Evolutionary conservation across 2,329 filamentous ascomycete genomes (phyloP).

Genomic region (Exophiala calicioides): DNA sequence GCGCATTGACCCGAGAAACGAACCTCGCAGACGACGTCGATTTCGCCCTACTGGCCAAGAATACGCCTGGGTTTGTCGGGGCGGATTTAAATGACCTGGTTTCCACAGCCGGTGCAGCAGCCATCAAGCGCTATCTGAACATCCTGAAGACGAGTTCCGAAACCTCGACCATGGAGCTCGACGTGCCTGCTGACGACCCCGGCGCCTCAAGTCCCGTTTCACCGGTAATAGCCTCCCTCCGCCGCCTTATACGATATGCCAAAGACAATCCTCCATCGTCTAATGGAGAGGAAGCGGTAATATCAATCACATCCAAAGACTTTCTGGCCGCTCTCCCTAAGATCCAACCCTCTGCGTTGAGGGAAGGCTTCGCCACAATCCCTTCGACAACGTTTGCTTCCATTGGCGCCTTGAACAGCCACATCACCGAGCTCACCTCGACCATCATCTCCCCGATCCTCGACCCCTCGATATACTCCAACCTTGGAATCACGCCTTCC

Average conservation of each 20-base stretch:
- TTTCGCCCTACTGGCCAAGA: slow-evolving; percentile 71
- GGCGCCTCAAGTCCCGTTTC: slow-evolving; percentile 31
- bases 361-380: slow-evolving; percentile 92
- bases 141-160: slow-evolving; percentile 50
- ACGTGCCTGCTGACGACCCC: slow-evolving; percentile 33
- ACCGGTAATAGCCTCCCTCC: slow-evolving; percentile 11
- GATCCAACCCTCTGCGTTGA: slow-evolving; percentile 78
- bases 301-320: slow-evolving; percentile 64
- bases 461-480: slow-evolving; percentile 72
- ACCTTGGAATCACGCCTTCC: slow-evolving; percentile 75
- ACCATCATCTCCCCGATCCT: slow-evolving; percentile 90
- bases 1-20: slow-evolving; percentile 68
- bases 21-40: slow-evolving; percentile 69
- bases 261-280: slow-evolving; percentile 2
- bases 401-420: slow-evolving; percentile 78
- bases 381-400: slow-evolving; percentile 91
- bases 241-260: slow-evolving; percentile 23
- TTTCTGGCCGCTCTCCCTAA: slow-evolving; percentile 74
- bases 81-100: slow-evolving; percentile 78
- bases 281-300: slow-evolving; percentile 37
- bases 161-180: slow-evolving; percentile 56
- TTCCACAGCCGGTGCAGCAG: slow-evolving; percentile 64
- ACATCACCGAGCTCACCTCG: slow-evolving; percentile 77
- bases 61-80: slow-evolving; percentile 90
- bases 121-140: slow-evolving; percentile 62